Evolutionary conservation across 352 stramenopile genomes (phyloP), one percentile per base, ranked within the genome.

Genomic region (Globisporangium mamillatum): DNA sequence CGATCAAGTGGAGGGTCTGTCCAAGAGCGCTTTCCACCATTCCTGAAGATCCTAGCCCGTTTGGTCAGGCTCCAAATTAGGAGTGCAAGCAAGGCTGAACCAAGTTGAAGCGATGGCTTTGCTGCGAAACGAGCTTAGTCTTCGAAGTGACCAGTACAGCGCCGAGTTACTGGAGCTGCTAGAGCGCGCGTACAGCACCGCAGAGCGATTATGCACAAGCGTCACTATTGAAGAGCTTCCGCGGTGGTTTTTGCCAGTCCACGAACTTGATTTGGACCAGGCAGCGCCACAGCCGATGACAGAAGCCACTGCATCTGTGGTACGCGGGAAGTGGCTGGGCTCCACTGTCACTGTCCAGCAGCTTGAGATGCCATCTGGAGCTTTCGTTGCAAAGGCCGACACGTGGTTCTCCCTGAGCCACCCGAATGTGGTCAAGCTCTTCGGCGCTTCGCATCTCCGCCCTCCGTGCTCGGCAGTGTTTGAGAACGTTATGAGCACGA

Each of bases 171-270:
- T 41, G 3, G 22, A 56, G 27, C 38, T 64, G 2, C 27, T 64
- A 18, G n/a, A 27, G 6, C 1, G 3, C 10, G 9, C 16, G 4
- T n/a, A 20, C 22, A 36, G 9, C 22, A 53, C 27, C 1, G 27
- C 34, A 38, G 34, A 9, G 34, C 34, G 7, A 12, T 2, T 12
- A 9, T 38, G 9, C 34, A 0, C 7, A 12, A 38, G 34, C 9
- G 7, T 38, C 34, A 4, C 7, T 38, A 4, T 38, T 38, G 7
- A n/a, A 59, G n/a, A 22, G 6, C 16, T 38, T 53, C 41, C 59
- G 41, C 18, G 8, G 14, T 64, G 81, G 71, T 93, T 94, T 59
- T 72, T 97, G 86, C 25, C 97, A 60, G 60, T 95, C 82, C 18
- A 97, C 74, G 29, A 90, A 80, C 54, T 97, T 22, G 44, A 34